phyloP scores from a whole-genome alignment of 768 basidiomycete species.

The Panaeolus papilionaceus region DNA sequence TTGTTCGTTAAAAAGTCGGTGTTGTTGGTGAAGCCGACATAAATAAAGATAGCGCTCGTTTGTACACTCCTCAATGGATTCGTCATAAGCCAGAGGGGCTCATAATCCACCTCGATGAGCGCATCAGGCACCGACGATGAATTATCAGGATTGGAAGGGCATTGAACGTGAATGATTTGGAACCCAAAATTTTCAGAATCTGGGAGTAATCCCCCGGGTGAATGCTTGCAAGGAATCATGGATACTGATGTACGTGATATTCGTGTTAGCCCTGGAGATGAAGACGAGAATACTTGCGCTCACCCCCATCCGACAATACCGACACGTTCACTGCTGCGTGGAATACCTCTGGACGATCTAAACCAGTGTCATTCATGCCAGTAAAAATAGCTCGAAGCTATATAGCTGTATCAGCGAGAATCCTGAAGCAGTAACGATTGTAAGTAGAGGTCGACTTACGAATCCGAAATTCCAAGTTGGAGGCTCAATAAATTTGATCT shows the following conservation, averaged over 20 bases:
- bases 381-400: not conserved
- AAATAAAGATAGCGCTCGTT: not conserved
- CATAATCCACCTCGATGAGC: not conserved
- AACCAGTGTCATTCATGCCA: not conserved
- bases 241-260: not conserved
- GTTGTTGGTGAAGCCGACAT: not conserved
- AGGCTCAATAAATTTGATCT: not conserved
- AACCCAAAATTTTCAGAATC: not conserved
- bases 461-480: conserved; percentile 18
- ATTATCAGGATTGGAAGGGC: not conserved
- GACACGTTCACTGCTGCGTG: not conserved
- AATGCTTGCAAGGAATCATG: not conserved
- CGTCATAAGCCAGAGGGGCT: not conserved
- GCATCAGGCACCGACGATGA: not conserved
- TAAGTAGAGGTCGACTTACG: conserved; percentile 2
- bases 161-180: not conserved
- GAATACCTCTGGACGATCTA: not conserved
- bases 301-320: not conserved
- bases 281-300: not conserved
- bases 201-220: not conserved
- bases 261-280: not conserved
- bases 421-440: not conserved
- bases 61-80: not conserved
- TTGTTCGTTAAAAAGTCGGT: not conserved
- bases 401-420: not conserved